phyloP scores from a whole-genome alignment of 164 flowering plant species.

The Chimonanthus praecox region DNA sequence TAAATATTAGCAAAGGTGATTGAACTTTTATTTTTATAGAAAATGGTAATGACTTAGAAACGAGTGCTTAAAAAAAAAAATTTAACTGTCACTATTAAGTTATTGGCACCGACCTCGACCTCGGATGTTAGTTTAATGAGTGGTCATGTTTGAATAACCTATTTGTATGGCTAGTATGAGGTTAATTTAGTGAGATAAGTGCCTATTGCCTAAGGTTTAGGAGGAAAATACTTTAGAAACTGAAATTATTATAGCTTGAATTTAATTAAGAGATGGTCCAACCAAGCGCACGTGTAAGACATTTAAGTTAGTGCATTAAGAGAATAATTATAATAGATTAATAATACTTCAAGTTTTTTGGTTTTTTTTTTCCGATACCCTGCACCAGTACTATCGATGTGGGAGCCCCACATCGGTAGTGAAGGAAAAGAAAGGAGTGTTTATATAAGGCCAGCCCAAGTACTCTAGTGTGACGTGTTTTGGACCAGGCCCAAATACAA shows the following conservation, averaged over 20 bases:
- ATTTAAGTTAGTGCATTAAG: slow-evolving; percentile 6
- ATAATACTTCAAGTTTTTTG: no score
- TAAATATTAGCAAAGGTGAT: background rate
- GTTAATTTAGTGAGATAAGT: background rate
- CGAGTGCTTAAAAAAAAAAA: slow-evolving; percentile 1
- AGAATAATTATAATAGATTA: no score
- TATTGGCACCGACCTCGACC: background rate
- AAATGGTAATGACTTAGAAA: slow-evolving; percentile 11
- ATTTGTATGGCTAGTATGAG: background rate
- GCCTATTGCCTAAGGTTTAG: background rate
- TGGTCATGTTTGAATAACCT: background rate
- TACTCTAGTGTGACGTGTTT: no score
- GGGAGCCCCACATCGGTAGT: background rate
- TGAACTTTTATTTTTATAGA: background rate
- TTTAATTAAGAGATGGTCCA: background rate
- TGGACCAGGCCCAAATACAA: no score
- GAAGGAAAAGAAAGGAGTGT: background rate
- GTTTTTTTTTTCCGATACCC: no score
- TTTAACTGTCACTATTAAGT: background rate
- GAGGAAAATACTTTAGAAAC: background rate
- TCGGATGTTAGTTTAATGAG: background rate
- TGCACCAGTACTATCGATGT: background rate
- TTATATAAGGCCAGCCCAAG: no score
- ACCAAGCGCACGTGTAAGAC: slow-evolving; percentile 15
- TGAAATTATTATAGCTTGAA: background rate